Percentiles rank a stretch among this genome's conserved stretches.
Conservation (phyloP, 768 basidiomycete species). For the Trametes punicea region DNA sequence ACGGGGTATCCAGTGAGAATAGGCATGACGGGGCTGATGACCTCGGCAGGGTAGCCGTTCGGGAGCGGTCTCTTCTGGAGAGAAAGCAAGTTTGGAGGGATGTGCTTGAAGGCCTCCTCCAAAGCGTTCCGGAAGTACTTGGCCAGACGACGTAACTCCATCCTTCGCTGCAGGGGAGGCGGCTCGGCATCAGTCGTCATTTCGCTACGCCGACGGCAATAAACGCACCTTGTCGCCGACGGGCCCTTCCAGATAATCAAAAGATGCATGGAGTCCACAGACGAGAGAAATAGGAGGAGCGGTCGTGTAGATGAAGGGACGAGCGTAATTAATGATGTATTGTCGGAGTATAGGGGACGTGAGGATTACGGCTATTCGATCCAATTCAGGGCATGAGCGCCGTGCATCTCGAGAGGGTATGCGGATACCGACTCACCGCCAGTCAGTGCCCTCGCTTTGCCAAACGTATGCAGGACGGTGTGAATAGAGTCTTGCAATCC, state of each 20-base stretch:
- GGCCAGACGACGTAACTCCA: background rate
- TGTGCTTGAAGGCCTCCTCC: background rate
- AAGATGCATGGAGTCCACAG: slow-evolving; percentile 6
- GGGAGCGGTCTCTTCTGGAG: slow-evolving; percentile 5
- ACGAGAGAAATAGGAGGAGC: slow-evolving; percentile 14
- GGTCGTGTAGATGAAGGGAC: slow-evolving; percentile 14
- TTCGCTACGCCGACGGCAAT: too few relatives aligned
- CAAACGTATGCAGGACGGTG: slow-evolving; percentile 51
- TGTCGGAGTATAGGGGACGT: slow-evolving; percentile 9
- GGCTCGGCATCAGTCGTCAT: too few relatives aligned
- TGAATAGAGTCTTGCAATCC: slow-evolving; percentile 42
- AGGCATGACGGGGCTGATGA: slow-evolving; percentile 18
- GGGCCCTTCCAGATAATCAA: slow-evolving; percentile 14
- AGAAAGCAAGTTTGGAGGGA: slow-evolving; percentile 10
- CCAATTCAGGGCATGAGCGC: too few relatives aligned
- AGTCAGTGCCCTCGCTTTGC: slow-evolving; percentile 36
- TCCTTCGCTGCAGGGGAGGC: background rate
- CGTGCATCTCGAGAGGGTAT: background rate
- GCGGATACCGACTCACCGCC: slow-evolving; percentile 12
- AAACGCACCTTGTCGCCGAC: slow-evolving; percentile 12
- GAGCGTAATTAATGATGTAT: slow-evolving; percentile 14
- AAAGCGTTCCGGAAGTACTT: slow-evolving; percentile 9
- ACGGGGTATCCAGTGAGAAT: slow-evolving; percentile 10
- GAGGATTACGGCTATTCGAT: slow-evolving; percentile 15
- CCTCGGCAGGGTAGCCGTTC: background rate